phyloP scores from a whole-genome alignment of 31 red algal genomes.

The Odonthalia washingtoniensis region DNA sequence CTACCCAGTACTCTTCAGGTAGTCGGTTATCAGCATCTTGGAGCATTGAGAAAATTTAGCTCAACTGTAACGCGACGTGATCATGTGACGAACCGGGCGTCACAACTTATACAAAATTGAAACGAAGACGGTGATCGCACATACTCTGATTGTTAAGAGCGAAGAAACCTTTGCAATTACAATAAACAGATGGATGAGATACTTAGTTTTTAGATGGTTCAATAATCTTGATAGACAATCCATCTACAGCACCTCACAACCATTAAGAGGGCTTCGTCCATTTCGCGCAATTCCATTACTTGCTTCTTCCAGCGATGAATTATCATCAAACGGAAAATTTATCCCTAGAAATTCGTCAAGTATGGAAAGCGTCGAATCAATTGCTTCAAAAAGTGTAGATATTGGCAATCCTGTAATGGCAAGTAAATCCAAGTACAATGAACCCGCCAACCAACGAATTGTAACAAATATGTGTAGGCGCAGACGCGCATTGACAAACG shows the following conservation, averaged over 20 bases:
- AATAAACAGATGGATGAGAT: too few species aligned
- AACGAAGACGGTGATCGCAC: too few species aligned
- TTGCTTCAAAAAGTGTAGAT: too few species aligned
- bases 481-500: too few species aligned
- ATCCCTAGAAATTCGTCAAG: not conserved
- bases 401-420: not conserved
- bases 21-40: not conserved
- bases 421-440: not conserved
- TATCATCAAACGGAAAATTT: not conserved
- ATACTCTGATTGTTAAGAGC: too few species aligned
- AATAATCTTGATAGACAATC: too few species aligned
- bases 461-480: too few species aligned
- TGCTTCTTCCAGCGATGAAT: not conserved
- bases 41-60: not conserved
- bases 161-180: too few species aligned
- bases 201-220: too few species aligned
- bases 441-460: not conserved
- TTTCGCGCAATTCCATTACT: not conserved
- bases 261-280: slow-evolving; percentile 5
- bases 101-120: too few species aligned
- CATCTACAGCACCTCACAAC: slow-evolving; percentile 26
- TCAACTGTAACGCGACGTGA: not conserved
- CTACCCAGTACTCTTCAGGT: slow-evolving; percentile 43
- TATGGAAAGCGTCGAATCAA: too few species aligned
- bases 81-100: slow-evolving; percentile 43